These are phyloP conservation scores for Pseudozyma pruni DNA, from an alignment of 1,284 basidiomycete genomes.

Conservation along the genomic window DNA sequence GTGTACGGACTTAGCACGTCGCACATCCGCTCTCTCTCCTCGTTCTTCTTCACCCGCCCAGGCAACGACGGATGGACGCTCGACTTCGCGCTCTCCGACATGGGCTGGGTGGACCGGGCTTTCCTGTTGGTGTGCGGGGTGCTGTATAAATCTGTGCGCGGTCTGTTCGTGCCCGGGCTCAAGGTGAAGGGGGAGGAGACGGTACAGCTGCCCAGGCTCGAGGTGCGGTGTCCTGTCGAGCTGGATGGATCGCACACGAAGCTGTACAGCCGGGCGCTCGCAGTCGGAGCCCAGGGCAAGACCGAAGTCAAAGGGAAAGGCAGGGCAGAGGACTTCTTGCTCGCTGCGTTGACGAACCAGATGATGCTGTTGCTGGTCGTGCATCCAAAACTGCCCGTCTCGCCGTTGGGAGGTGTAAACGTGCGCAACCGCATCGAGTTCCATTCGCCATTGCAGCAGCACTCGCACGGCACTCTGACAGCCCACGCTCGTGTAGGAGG, in stretches of 20 bases:
- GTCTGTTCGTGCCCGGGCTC: background rate
- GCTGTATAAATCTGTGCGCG: slow-evolving; percentile 6
- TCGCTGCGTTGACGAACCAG: slow-evolving; percentile 28
- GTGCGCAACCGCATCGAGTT: slow-evolving; percentile 30
- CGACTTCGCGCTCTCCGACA: slow-evolving; percentile 16
- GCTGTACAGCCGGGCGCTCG: slow-evolving; percentile 6
- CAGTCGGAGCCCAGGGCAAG: background rate
- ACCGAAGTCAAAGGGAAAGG: background rate
- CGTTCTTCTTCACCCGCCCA: slow-evolving; percentile 8
- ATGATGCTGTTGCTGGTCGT: slow-evolving; percentile 36
- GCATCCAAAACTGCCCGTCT: slow-evolving; percentile 25
- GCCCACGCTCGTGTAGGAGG: slow-evolving; percentile 24
- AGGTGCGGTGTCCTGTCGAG: slow-evolving; percentile 16
- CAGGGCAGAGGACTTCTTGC: slow-evolving; percentile 7
- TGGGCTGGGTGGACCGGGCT: slow-evolving; percentile 13
- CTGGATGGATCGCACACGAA: background rate
- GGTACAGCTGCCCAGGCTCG: slow-evolving; percentile 14
- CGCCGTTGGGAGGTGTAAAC: slow-evolving; percentile 27
- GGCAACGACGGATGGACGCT: slow-evolving; percentile 4
- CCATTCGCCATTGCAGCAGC: background rate
- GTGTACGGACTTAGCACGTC: slow-evolving; percentile 8
- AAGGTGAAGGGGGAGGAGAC: slow-evolving; percentile 1
- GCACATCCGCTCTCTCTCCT: slow-evolving; percentile 14
- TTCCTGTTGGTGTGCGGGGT: slow-evolving; percentile 17
- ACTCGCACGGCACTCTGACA: background rate